These are phyloP conservation scores for Roridomyces roridus DNA, from an alignment of 768 basidiomycete species.

Conservation along the genomic window DNA sequence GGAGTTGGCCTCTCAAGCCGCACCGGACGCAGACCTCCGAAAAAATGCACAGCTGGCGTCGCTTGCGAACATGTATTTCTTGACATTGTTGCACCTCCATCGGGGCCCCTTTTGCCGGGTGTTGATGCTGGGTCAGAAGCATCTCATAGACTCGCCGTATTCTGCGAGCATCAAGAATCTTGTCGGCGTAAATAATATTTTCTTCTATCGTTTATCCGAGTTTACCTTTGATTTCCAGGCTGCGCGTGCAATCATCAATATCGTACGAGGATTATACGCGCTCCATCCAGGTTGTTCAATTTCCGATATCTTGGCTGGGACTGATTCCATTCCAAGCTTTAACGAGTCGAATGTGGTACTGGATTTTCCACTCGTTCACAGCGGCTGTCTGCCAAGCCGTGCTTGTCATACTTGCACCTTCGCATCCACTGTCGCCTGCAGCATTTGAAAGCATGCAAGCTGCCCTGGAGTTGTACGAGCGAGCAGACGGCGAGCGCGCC, in stretches of 20 bases:
- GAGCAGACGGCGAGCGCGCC: conserved; percentile 26
- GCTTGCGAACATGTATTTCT: conserved; percentile 28
- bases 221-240: conserved; percentile 15
- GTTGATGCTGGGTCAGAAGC: conserved; percentile 24
- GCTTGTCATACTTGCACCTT: conserved; percentile 29
- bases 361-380: conserved; percentile 29
- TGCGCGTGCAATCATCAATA: conserved; percentile 29
- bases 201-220: background rate
- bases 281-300: conserved; percentile 24
- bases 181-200: conserved; percentile 8
- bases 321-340: conserved; percentile 12
- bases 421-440: conserved; percentile 26
- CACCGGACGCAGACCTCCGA: conserved; percentile 10
- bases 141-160: conserved; percentile 24
- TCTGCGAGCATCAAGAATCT: conserved; percentile 23
- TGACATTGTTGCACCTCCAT: conserved; percentile 28
- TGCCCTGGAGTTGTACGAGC: conserved; percentile 27
- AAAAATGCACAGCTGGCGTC: conserved; percentile 24
- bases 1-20: conserved; percentile 20
- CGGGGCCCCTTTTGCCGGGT: conserved; percentile 31
- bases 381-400: conserved; percentile 31
- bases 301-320: background rate
- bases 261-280: conserved; percentile 28
- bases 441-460: conserved; percentile 28
- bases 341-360: conserved; percentile 31